Conservation (phyloP, 1,284 basidiomycete species). For the Coniophora puteana region DNA sequence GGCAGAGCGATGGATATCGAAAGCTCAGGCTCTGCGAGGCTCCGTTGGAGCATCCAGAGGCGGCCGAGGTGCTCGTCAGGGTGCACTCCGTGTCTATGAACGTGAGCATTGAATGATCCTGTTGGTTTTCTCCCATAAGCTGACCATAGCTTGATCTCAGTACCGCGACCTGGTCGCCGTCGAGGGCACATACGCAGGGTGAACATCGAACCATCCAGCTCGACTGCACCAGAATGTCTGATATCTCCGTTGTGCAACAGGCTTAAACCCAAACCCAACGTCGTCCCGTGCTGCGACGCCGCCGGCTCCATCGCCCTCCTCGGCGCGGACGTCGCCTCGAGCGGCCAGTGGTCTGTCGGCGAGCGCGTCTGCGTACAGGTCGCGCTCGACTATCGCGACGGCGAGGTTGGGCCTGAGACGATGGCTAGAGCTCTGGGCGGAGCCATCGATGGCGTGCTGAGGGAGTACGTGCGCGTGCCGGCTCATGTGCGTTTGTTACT, state of each 20-base stretch:
- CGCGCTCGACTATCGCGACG: conserved; percentile 33
- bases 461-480: conserved; percentile 43
- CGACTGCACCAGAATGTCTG: not conserved
- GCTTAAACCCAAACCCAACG: conserved; percentile 17
- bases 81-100: conserved; percentile 46
- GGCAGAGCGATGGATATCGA: conserved; percentile 13
- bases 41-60: conserved; percentile 27
- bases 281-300: conserved; percentile 54
- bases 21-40: conserved; percentile 28
- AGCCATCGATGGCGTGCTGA: conserved; percentile 44
- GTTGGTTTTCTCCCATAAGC: not conserved
- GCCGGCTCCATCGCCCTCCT: conserved; percentile 54
- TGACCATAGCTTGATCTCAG: conserved; percentile 13
- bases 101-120: conserved; percentile 19
- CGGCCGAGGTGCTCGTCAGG: conserved; percentile 41
- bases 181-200: conserved; percentile 26
- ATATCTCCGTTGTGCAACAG: not conserved
- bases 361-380: conserved; percentile 51
- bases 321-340: conserved; percentile 43
- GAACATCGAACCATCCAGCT: not conserved
- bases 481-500: conserved; percentile 31
- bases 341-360: conserved; percentile 43
- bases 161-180: conserved; percentile 38
- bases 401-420: conserved; percentile 27
- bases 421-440: conserved; percentile 38